Evolutionary conservation across 495 filamentous ascomycete genomes (phyloP), one percentile per base, ranked within the genome.

Genomic region (Haplographium delicatum): DNA sequence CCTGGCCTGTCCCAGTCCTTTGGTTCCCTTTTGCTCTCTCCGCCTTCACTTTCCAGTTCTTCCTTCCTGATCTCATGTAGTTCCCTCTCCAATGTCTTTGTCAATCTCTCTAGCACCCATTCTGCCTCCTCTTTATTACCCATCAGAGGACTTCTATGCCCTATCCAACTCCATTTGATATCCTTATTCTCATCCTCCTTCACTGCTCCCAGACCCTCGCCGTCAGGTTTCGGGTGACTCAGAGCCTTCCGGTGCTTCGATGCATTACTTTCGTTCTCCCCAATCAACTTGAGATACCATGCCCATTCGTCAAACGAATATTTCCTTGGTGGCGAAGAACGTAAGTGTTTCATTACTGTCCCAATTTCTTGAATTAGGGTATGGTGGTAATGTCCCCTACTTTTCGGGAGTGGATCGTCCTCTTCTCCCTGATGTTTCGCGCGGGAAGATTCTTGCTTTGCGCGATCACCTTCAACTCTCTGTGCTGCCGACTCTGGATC

Each of bases 271-370:
- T 84, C 81, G 57, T 91, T 76, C 62, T 88, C 79, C 13, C 86
- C 88, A 13, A 91, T 74, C 2, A 95, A 73, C 20, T 73, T 74
- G 16, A 95, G 75, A 60, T 82, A 94, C 68, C 82, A 88, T 7
- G 81, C 79, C 89, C 89, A 95, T 62, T 94, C 88, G 7, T 81
- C 68, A 61, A 87, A 94, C 11, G 76, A 74, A 64, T 91, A 95
- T 61, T 82, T 76, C 41, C 81, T 79, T 0, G 80, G 75, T 6
- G 82, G 79, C 15, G 66, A 69, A 31, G 68, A 70, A 16, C 75
- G 68, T 16, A 88, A 55, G 61, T 90, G 81, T 18, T 76, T 69
- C 50, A 82, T 82, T 20, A 94, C 73, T 25, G 77, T 79, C 16
- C 74, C 67, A 27, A 90, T 76, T 60, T 91, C 88, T 25, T 74